Evolutionary conservation across 805 yeast species (phyloP).

Genomic region (Suhomyces kilbournensis): DNA sequence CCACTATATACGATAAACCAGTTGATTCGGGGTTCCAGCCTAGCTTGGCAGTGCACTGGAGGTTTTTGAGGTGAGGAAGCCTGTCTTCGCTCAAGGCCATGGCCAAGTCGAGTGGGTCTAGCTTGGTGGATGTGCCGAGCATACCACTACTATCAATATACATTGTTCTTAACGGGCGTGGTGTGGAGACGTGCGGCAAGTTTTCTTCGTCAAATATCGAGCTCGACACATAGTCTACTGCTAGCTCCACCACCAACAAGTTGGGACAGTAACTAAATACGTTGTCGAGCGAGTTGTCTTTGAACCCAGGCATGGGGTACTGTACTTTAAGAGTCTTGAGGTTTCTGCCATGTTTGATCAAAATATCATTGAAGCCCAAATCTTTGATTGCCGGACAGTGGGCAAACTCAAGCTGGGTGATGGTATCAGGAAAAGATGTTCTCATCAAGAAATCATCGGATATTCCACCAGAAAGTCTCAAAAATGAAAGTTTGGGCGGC

Average conservation of each 20-base stretch:
- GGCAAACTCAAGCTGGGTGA: slow-evolving; percentile 71
- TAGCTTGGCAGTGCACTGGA: slow-evolving; percentile 68
- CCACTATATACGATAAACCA: slow-evolving; percentile 49
- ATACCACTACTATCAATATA: slow-evolving; percentile 83
- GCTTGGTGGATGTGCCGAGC: slow-evolving; percentile 75
- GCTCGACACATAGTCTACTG: slow-evolving; percentile 74
- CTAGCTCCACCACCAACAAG: slow-evolving; percentile 56
- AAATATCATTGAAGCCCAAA: slow-evolving; percentile 57
- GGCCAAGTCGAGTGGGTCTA: slow-evolving; percentile 86
- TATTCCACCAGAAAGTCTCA: slow-evolving; percentile 86
- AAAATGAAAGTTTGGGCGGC: slow-evolving; percentile 74
- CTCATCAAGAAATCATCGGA: slow-evolving; percentile 72
- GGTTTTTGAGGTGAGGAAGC: slow-evolving; percentile 60
- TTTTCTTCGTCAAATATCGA: slow-evolving; percentile 34
- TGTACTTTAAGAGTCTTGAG: slow-evolving; percentile 62
- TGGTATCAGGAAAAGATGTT: slow-evolving; percentile 69
- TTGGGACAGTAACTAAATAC: slow-evolving; percentile 77
- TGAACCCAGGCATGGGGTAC: slow-evolving; percentile 85
- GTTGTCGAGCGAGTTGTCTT: slow-evolving; percentile 66
- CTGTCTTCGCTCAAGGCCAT: slow-evolving; percentile 78
- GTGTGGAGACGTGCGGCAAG: slow-evolving; percentile 20
- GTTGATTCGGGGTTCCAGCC: slow-evolving; percentile 75
- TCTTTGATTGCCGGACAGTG: slow-evolving; percentile 82
- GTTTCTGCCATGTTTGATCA: slow-evolving; percentile 63
- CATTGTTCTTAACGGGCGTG: slow-evolving; percentile 55